Evolutionary conservation across 192 early-diverging fungal genomes (phyloP), one percentile per base, ranked within the genome.

Genomic region (Entomortierella parvispora): DNA sequence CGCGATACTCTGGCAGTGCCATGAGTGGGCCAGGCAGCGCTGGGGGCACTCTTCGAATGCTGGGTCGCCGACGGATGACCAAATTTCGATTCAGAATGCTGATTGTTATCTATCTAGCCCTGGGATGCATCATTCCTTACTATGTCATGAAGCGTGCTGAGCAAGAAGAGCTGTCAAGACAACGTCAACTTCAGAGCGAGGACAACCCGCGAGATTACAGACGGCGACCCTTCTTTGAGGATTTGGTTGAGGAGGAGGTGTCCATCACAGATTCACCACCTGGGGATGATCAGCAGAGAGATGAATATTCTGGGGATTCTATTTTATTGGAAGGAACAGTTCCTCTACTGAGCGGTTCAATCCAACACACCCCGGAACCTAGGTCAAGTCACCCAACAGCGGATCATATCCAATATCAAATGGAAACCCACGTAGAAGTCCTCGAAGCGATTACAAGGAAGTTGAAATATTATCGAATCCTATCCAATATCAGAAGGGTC

Each of bases 121-220:
- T 77, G 42, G 74, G 74, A 1, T 77, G 74, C 43, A 77, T 77
- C 23, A 68, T 77, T 20, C 74, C 74, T 23, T 68, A 68, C 28
- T 77, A 68, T 53, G 61, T 68, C n/a, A 77, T 77, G 74, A 77
- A 59, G 47, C 59, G 64, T 26, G 65, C 74, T 2, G 60, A 64
- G 42, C 65, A 77, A 15, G 60, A 68, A 23, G 32, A 20, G 14
- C 37, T 54, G 14, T 59, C 49, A n/a, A 65, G 62, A 48, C 45
- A 77, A 15, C 14, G n/a, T n/a, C n/a, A n/a, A n/a, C n/a, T n/a
- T n/a, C n/a, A n/a, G 37, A 40, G 37, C 12, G 37, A 40, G 37
- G 37, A 40, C 12, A 40, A 40, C 37, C 37, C 37, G 12, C 5
- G 12, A 12, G 37, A 12, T 12, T 40, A 40, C 12, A 40, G 37